Percentiles rank a stretch among this genome's conserved stretches.
Evolutionary conservation across 352 stramenopile genomes (phyloP).

Genomic region (Globisporangium parvum): DNA sequence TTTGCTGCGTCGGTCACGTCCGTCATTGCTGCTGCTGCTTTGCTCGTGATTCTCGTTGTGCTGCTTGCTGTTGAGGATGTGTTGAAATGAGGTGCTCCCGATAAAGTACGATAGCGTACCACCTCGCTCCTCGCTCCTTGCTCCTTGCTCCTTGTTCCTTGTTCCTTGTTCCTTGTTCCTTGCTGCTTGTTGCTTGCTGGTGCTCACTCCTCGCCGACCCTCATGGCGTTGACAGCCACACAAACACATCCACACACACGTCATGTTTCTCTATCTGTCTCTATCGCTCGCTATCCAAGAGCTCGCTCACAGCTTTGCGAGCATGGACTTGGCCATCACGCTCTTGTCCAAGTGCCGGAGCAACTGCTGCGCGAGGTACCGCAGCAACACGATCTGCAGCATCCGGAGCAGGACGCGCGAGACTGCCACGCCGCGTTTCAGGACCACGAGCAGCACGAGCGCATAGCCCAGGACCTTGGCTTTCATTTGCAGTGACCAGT

Average conservation of each 20-base stretch:
- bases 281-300: not conserved
- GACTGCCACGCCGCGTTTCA: conserved; percentile 48
- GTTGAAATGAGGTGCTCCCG: not conserved
- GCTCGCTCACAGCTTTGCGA: conserved; percentile 11
- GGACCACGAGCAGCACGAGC: conserved; percentile 43
- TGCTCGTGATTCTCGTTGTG: not conserved
- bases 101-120: conserved; percentile 2
- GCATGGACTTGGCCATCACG: conserved; percentile 10
- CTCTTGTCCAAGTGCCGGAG: conserved; percentile 35
- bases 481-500: conserved; percentile 40
- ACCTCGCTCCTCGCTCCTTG: too few species aligned
- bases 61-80: not conserved
- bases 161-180: too few species aligned
- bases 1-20: conserved; percentile 28
- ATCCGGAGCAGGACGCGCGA: conserved; percentile 37
- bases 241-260: not conserved
- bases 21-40: conserved; percentile 15
- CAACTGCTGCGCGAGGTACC: conserved; percentile 49
- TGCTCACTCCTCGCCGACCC: too few species aligned
- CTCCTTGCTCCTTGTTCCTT: too few species aligned
- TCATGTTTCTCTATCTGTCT: not conserved
- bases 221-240: not conserved
- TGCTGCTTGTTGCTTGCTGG: too few species aligned
- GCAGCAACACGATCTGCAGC: conserved; percentile 51
- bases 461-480: conserved; percentile 40